These are phyloP conservation scores for Halenospora varia DNA, from an alignment of 495 filamentous ascomycete genomes.

Conservation along the genomic window DNA sequence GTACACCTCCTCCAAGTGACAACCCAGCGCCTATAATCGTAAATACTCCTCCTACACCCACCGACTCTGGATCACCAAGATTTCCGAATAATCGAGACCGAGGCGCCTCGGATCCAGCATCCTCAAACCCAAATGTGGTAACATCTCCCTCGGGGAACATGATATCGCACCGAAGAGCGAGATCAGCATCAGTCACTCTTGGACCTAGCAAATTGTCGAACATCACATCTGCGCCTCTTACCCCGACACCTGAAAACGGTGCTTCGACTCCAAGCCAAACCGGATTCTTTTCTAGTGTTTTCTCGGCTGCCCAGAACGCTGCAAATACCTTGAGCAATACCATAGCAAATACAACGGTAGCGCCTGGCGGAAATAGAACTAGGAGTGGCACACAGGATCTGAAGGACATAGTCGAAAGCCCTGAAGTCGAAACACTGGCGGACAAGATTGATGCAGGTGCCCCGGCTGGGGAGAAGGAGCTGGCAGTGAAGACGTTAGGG, in stretches of 20 bases:
- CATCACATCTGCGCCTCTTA: constrained; percentile 65
- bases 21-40: constrained; percentile 44
- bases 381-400: constrained; percentile 33
- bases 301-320: constrained; percentile 91
- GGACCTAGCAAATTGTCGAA: constrained; percentile 90
- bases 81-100: constrained; percentile 18
- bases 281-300: constrained; percentile 90
- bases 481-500: constrained; percentile 85
- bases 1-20: constrained; percentile 38
- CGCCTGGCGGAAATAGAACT: constrained; percentile 34
- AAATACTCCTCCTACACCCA: constrained; percentile 54
- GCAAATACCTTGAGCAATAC: constrained; percentile 81
- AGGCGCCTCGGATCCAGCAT: constrained; percentile 22
- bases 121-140: constrained; percentile 34
- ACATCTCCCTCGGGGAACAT: constrained; percentile 57
- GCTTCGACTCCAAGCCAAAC: constrained; percentile 35
- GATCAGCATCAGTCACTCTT: constrained; percentile 60
- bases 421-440: constrained; percentile 43
- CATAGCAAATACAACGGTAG: constrained; percentile 59
- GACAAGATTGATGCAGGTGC: constrained; percentile 29
- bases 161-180: constrained; percentile 65
- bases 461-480: constrained; percentile 54
- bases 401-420: constrained; percentile 33
- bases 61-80: constrained; percentile 29
- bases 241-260: constrained; percentile 59